phyloP scores from a whole-genome alignment of 2,329 filamentous ascomycete genomes.

The Pestalotiopsis sp. region DNA sequence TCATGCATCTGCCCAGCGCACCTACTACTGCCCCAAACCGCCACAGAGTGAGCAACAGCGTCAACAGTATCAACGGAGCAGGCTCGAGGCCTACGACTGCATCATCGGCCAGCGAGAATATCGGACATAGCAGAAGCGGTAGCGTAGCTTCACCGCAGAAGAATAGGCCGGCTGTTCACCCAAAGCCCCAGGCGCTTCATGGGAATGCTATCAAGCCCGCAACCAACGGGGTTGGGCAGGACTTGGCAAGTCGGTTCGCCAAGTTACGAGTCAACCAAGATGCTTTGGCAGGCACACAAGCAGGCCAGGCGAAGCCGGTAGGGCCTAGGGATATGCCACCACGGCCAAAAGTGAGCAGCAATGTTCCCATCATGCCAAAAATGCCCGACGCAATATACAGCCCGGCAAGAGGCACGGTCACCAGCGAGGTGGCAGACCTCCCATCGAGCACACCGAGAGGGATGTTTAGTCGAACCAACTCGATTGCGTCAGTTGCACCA shows the following conservation, averaged over 20 bases:
- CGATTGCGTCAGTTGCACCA: conserved; percentile 42
- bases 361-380: conserved; percentile 65
- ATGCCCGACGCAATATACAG: conserved; percentile 77
- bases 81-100: neutral
- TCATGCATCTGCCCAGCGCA: conserved; percentile 20
- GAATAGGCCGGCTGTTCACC: conserved; percentile 55
- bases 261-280: conserved; percentile 51
- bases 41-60: conserved; percentile 2
- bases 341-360: conserved; percentile 50
- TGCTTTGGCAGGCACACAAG: conserved; percentile 42
- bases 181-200: conserved; percentile 69
- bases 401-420: conserved; percentile 72
- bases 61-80: neutral
- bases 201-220: conserved; percentile 57
- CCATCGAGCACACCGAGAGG: conserved; percentile 67
- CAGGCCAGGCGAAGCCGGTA: conserved; percentile 28
- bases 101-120: neutral
- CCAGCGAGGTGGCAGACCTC: conserved; percentile 64
- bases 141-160: conserved; percentile 23
- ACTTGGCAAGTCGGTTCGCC: conserved; percentile 60
- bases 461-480: conserved; percentile 63
- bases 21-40: conserved; percentile 19
- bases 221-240: conserved; percentile 40
- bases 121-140: neutral
- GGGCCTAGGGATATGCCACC: conserved; percentile 59